Evolutionary conservation across 257 asterid genomes (phyloP).

Genomic region (Nemophila menziesii): DNA sequence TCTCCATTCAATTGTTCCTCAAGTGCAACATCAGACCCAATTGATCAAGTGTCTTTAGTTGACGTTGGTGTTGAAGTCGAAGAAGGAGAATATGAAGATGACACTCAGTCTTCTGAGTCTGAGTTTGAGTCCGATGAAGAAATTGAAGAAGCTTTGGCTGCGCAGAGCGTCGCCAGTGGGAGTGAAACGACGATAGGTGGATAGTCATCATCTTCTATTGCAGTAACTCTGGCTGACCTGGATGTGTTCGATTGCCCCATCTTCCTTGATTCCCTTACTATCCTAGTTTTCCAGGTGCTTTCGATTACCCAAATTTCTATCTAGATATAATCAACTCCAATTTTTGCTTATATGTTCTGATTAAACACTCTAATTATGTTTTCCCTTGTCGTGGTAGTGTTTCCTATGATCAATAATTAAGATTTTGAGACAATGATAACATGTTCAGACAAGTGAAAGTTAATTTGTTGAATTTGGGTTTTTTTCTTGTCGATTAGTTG

Average conservation of each 20-base stretch:
- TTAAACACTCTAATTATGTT: no score
- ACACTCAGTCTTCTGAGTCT: conserved; percentile 1
- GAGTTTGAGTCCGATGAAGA: neutral
- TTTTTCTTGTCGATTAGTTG: no score
- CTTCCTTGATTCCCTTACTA: conserved; percentile 39
- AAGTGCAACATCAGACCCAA: no score
- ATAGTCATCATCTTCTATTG: conserved; percentile 16
- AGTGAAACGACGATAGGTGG: neutral
- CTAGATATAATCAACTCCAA: no score
- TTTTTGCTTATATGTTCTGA: no score
- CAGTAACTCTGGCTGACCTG: conserved; percentile 41
- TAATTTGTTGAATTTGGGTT: no score
- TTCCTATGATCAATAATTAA: no score
- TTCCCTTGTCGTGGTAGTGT: no score
- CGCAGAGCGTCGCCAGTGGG: neutral
- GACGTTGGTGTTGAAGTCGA: neutral
- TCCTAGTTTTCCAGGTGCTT: conserved; percentile 64
- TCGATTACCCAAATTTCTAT: no score
- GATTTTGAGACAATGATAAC: no score
- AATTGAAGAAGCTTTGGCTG: neutral
- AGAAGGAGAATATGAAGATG: conserved; percentile 9
- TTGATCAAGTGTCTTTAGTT: neutral
- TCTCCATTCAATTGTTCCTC: no score
- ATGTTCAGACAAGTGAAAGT: no score
- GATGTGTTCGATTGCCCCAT: conserved; percentile 75